phyloP scores from a whole-genome alignment of 208 protist species.

The Sergeia podlipaevii region DNA sequence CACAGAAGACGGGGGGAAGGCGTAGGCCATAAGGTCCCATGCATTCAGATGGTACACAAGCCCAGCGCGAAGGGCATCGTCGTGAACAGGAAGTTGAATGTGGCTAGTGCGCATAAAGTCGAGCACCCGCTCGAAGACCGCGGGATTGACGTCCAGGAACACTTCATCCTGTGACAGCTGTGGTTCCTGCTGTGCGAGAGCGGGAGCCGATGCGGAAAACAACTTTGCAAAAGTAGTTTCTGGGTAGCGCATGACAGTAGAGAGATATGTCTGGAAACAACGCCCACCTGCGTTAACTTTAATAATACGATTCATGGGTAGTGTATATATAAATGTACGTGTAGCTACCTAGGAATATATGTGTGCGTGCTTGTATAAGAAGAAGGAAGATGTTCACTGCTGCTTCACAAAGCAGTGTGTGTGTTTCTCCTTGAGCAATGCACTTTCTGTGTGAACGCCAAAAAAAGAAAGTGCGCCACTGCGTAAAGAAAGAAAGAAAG shows the following conservation, averaged over 20 bases:
- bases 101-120: constrained; percentile 62
- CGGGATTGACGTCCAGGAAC: constrained; percentile 77
- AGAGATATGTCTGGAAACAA: constrained; percentile 58
- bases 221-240: constrained; percentile 60
- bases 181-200: neutral
- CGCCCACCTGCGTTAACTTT: constrained; percentile 69
- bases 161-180: constrained; percentile 23
- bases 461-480: neutral
- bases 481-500: constrained; percentile 8
- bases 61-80: constrained; percentile 67
- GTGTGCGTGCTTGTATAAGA: too few species aligned
- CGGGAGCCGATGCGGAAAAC: constrained; percentile 19
- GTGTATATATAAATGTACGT: too few species aligned
- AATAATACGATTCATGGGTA: constrained; percentile 31
- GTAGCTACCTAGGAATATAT: too few species aligned
- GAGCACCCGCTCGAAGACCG: constrained; percentile 74
- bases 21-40: constrained; percentile 74
- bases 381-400: too few species aligned
- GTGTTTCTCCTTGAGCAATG: too few species aligned
- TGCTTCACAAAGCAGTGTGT: too few species aligned
- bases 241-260: constrained; percentile 65
- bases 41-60: constrained; percentile 52
- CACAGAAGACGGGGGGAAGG: constrained; percentile 33
- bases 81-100: constrained; percentile 48
- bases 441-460: neutral